Evolutionary conservation across 352 stramenopile species (phyloP), one percentile per base, ranked within the genome.

Genomic region (Globisporangium cederbergense): DNA sequence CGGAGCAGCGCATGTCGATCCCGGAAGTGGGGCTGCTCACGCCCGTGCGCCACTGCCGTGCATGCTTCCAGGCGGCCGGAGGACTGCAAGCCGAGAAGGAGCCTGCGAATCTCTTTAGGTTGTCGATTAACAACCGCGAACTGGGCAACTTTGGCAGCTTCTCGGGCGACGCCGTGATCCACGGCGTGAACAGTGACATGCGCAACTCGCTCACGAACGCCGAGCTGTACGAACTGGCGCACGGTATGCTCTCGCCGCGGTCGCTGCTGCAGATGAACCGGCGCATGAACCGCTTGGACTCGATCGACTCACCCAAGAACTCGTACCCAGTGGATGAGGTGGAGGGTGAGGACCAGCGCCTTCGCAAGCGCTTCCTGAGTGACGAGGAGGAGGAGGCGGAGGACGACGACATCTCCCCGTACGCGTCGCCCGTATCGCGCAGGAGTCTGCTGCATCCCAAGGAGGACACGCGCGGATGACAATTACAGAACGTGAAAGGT

Each of bases 211-310:
- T 88, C 11, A 79, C 71, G 7, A 94, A 94, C 55, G 70, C 79
- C n/a, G 83, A 92, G 71, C 72, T 94, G 61, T 94, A 91, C 55
- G 86, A 93, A 50, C 65, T 94, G 28, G 83, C 86, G 13, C 86
- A 94, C 40, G 86, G 86, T 13, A 90, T 86, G 71, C 67, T 91
- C 8, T 94, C 86, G 34, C 86, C 83, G 18, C 77, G 77, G 34
- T 82, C 81, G 30, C 71, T 94, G 55, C 74, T 88, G 67, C 69
- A 76, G 52, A 85, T 93, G 73, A 82, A 82, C 38, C 76, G 81
- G 8, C 79, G 81, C n/a, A 76, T 83, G 68, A 85, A 67, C 14
- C 76, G 83, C 42, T 14, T 84, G 42, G 81, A 83, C 50, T 94
- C 85, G 54, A 83, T 92, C n/a, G 85, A 94, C 50, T 94, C 85